These are phyloP conservation scores for Trichoderma brevicompactum DNA, from an alignment of 2,329 filamentous ascomycete genomes.

Conservation along the genomic window DNA sequence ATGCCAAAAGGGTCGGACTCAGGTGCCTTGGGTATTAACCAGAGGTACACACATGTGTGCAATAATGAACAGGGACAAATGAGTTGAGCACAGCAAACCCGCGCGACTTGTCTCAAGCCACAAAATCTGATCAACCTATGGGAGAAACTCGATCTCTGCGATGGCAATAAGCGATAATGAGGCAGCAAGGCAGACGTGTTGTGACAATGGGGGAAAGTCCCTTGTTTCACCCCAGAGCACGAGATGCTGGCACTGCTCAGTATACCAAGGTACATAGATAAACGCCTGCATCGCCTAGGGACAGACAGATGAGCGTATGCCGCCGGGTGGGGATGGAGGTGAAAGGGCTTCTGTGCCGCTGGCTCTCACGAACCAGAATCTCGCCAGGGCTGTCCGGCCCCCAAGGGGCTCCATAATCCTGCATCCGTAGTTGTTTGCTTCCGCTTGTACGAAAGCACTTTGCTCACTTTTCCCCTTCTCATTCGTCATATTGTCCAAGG, in stretches of 20 bases:
- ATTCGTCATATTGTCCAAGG: slow-evolving; percentile 9
- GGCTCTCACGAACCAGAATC: neutral
- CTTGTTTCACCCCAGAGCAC: neutral
- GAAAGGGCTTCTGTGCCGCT: neutral
- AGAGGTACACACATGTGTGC: neutral
- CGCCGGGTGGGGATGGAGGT: neutral
- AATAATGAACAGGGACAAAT: neutral
- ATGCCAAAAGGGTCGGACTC: neutral
- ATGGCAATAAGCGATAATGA: neutral
- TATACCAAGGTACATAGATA: neutral
- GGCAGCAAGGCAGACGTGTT: neutral
- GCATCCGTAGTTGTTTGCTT: neutral
- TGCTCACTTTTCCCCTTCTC: neutral
- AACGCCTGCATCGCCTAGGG: neutral
- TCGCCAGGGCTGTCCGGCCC: neutral
- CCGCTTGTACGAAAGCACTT: neutral
- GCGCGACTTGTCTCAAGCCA: slow-evolving; percentile 16
- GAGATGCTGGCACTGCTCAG: neutral
- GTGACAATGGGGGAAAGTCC: neutral
- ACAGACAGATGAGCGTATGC: neutral
- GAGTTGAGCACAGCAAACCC: neutral
- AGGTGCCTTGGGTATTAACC: neutral
- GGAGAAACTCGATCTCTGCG: neutral
- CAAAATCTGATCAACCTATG: neutral
- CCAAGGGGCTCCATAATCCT: neutral